Base-by-base conservation (phyloP, 805 yeast species). In the Nakazawaea laoshanensis region DNA sequence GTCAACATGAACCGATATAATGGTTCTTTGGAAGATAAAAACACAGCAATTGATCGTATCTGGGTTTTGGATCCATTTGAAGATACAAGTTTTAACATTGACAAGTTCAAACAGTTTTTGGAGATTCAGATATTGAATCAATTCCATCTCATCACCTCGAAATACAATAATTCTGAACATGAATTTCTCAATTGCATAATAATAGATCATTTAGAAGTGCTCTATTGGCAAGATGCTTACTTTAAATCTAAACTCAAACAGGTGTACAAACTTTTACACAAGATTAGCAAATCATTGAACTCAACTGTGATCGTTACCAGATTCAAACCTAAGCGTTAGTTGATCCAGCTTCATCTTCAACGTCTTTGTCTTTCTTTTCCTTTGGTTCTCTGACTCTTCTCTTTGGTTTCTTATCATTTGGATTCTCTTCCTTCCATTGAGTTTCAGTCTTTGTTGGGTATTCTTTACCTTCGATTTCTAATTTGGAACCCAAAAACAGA, bases 151-250 rank as follows among this genome's bases (percentile, higher is more conserved):
- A n/a, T n/a, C n/a, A n/a, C n/a, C n/a, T n/a, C n/a, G n/a, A n/a
- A n/a, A n/a, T n/a, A n/a, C n/a, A n/a, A n/a, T n/a, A n/a, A n/a
- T n/a, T n/a, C n/a, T n/a, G n/a, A n/a, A n/a, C n/a, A n/a, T n/a
- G n/a, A n/a, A n/a, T n/a, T n/a, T n/a, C n/a, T n/a, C n/a, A 29
- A 30, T 8, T 35, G 24, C 24, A 26, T 35, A 4, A 19, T 35
- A 9, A 15, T 35, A 19, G 38, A 35, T 19, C 21, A 16, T 14
- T n/a, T 30, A 3, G 34, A 35, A 4, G 5, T 35, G n/a, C 20
- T 30, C 8, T 25, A 25, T 5, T 35, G 33, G 34, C 21, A 26
- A n/a, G 25, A 23, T n/a, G 5, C 11, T n/a, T 19, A 20, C 13
- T 13, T 20, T 15, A 9, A 20, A n/a, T 12, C 19, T 7, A 29